Evolutionary conservation across 2,329 filamentous ascomycete genomes (phyloP).

Genomic region (Exserohilum rostratum): DNA sequence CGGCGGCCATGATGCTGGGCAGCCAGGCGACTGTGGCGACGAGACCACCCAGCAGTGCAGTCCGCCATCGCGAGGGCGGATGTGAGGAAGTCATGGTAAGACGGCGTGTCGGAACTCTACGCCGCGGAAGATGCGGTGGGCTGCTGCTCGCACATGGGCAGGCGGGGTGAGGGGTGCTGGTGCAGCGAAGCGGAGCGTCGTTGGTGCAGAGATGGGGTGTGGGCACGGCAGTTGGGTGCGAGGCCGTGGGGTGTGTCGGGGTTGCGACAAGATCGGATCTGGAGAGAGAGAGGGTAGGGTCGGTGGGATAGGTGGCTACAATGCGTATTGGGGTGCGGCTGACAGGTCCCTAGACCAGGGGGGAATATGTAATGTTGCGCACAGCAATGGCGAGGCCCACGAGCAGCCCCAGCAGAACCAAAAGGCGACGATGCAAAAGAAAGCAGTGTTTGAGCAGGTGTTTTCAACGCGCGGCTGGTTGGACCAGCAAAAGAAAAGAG

Average conservation of each 20-base stretch:
- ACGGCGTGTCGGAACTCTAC: conserved; percentile 16
- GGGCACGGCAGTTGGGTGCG: conserved; percentile 1
- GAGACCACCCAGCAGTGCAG: conserved; percentile 39
- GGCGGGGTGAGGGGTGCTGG: neutral
- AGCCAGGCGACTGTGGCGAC: conserved; percentile 42
- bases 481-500: neutral
- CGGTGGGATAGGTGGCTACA: conserved; percentile 38
- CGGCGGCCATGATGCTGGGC: conserved; percentile 42
- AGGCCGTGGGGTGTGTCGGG: neutral
- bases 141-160: conserved; percentile 46
- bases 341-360: conserved; percentile 26
- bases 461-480: too few species aligned
- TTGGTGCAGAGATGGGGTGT: neutral
- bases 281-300: too few species aligned
- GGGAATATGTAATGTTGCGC: too few species aligned
- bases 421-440: neutral
- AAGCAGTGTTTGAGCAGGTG: neutral
- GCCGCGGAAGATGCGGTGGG: conserved; percentile 28
- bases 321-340: conserved; percentile 24
- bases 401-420: conserved; percentile 8
- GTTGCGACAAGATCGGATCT: conserved; percentile 15
- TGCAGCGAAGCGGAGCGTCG: neutral
- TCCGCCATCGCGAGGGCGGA: conserved; percentile 40
- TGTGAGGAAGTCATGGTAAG: conserved; percentile 35
- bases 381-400: conserved; percentile 7